Conservation (phyloP, 1,284 basidiomycete genomes). For the Omphalotus olearius region DNA sequence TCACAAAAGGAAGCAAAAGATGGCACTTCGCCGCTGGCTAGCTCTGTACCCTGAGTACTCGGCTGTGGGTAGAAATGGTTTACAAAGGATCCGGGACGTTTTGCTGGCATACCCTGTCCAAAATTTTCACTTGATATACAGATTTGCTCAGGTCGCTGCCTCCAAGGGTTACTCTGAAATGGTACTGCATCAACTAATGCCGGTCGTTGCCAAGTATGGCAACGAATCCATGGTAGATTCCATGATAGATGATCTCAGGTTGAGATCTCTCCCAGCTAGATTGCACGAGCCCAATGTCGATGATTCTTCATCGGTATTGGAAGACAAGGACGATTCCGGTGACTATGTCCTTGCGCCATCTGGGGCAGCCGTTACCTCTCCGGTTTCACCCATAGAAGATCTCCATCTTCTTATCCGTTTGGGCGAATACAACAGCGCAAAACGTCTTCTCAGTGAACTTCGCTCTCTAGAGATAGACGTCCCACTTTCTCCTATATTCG, state of each 20-base stretch:
- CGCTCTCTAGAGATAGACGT: constrained; percentile 23
- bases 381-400: constrained; percentile 17
- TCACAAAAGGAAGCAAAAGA: neutral
- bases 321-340: constrained; percentile 17
- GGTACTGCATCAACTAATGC: constrained; percentile 1
- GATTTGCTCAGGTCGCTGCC: constrained; percentile 3
- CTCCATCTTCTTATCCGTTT: constrained; percentile 22
- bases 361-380: constrained; percentile 1
- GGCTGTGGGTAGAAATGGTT: constrained; percentile 9
- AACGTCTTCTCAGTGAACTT: constrained; percentile 28
- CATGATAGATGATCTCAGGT: constrained; percentile 13
- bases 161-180: constrained; percentile 10
- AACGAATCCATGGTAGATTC: constrained; percentile 15
- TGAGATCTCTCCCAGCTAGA: constrained; percentile 22
- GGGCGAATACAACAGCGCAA: constrained; percentile 26
- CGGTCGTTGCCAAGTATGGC: neutral
- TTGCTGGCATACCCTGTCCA: neutral
- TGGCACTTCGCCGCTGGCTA: constrained; percentile 29
- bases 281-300: constrained; percentile 23
- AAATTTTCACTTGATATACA: constrained; percentile 3
- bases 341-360: constrained; percentile 20
- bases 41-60: constrained; percentile 31
- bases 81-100: neutral
- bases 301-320: constrained; percentile 27
- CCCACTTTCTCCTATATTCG: constrained; percentile 24